These are phyloP conservation scores for Chlamydomonas applanata DNA, from an alignment of 139 green algal genomes.

Conservation along the genomic window DNA sequence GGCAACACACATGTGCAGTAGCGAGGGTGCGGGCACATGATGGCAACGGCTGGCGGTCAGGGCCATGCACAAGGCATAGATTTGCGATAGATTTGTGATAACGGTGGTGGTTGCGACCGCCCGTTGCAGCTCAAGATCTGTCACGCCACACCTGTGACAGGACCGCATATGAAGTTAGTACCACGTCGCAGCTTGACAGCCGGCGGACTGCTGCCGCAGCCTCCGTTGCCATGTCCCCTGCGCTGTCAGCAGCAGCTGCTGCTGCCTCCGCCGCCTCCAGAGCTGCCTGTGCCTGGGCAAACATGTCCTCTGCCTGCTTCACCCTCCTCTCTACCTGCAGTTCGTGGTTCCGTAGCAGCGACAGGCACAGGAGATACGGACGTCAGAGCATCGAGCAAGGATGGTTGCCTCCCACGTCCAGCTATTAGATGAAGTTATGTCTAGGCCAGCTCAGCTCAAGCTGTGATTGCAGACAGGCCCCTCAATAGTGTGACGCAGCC, in stretches of 20 bases:
- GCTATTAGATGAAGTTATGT: too few species aligned
- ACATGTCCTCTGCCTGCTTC: not conserved
- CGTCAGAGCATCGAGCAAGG: not conserved
- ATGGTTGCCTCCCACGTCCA: too few species aligned
- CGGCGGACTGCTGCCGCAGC: not conserved
- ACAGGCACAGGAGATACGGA: not conserved
- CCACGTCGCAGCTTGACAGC: slow-evolving; percentile 52
- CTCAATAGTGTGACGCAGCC: too few species aligned
- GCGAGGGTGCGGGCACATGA: not conserved
- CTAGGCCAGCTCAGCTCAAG: too few species aligned
- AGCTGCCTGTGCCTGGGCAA: not conserved
- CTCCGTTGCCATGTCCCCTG: too few species aligned
- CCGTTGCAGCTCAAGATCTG: too few species aligned
- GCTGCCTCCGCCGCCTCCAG: not conserved
- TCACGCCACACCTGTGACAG: slow-evolving; percentile 28
- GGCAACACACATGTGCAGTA: too few species aligned
- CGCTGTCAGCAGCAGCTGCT: not conserved
- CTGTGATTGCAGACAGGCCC: too few species aligned
- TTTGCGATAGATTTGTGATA: too few species aligned
- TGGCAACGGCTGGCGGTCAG: too few species aligned
- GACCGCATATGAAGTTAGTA: slow-evolving; percentile 68
- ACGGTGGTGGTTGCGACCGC: too few species aligned
- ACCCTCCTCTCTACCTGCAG: not conserved
- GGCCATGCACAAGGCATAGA: too few species aligned
- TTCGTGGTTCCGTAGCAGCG: not conserved